Evolutionary conservation across 1,139 yeast species (phyloP).

Genomic region (Spencermartinsiella ligniputridi): DNA sequence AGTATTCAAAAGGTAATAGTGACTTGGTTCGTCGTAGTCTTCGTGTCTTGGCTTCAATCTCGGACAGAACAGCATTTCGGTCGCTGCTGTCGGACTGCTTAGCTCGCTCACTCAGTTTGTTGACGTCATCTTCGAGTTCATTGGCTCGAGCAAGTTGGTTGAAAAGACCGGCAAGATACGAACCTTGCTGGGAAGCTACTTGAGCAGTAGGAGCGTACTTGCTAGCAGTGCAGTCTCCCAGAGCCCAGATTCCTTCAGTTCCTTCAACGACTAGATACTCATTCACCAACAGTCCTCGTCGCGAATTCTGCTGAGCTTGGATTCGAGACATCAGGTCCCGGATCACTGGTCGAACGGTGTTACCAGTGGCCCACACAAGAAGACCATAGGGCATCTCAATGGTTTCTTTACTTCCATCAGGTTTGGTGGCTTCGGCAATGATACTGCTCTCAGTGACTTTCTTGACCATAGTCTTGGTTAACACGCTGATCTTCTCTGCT

Average conservation of each 20-base stretch:
- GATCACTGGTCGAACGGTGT: constrained; percentile 78
- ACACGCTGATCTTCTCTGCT: constrained; percentile 72
- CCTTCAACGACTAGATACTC: constrained; percentile 83
- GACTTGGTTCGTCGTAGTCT: constrained; percentile 51
- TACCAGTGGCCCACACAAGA: constrained; percentile 97
- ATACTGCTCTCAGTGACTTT: constrained; percentile 67
- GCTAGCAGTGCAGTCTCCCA: constrained; percentile 91
- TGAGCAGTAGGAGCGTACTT: constrained; percentile 95
- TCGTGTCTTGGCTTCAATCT: constrained; percentile 37
- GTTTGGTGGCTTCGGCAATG: constrained; percentile 64
- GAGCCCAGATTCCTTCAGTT: constrained; percentile 74
- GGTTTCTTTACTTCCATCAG: constrained; percentile 56
- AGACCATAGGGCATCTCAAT: constrained; percentile 82
- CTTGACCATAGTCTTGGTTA: constrained; percentile 84
- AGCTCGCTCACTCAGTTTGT: constrained; percentile 39
- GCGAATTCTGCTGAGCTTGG: constrained; percentile 79
- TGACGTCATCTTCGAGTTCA: constrained; percentile 45
- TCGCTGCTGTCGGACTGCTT: constrained; percentile 31
- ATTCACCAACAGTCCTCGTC: constrained; percentile 84
- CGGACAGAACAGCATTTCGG: constrained; percentile 32
- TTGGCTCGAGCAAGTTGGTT: constrained; percentile 66
- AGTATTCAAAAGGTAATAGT: constrained; percentile 65
- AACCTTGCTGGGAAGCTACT: constrained; percentile 94
- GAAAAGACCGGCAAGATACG: constrained; percentile 69
- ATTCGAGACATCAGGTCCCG: constrained; percentile 62